phyloP scores from a whole-genome alignment of 2,329 filamentous ascomycete species.

The Chaetoscypha palmicola region DNA sequence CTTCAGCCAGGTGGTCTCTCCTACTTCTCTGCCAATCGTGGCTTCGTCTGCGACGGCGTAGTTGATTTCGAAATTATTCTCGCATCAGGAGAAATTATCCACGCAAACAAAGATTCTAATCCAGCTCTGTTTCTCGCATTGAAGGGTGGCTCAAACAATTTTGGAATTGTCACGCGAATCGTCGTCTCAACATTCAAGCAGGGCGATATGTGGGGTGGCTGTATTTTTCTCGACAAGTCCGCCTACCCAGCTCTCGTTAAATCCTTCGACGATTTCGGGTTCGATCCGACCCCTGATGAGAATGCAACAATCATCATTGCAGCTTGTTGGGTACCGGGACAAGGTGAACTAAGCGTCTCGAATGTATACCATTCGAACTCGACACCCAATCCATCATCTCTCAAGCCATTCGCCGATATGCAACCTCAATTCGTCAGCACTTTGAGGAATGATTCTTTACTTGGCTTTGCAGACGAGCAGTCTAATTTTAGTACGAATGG shows the following conservation, averaged over 20 bases:
- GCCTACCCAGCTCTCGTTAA: not conserved
- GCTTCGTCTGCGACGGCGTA: conserved; percentile 41
- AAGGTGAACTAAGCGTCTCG: not conserved
- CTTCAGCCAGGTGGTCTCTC: conserved; percentile 2
- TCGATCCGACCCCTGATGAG: not conserved
- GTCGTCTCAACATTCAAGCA: not conserved
- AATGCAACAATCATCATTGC: not conserved
- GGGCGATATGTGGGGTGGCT: conserved; percentile 2
- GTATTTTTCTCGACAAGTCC: not conserved
- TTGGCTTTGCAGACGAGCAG: conserved; percentile 13
- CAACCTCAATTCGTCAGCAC: conserved; percentile 25
- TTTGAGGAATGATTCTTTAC: not conserved
- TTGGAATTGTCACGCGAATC: conserved; percentile 8
- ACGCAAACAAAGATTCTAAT: conserved; percentile 6
- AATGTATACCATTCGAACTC: not conserved
- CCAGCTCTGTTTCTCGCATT: conserved; percentile 12
- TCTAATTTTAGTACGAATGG: not conserved
- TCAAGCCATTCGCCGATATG: conserved; percentile 9
- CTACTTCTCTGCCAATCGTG: conserved; percentile 30
- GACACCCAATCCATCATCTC: not conserved
- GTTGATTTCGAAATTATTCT: conserved; percentile 36
- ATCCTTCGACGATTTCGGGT: conserved; percentile 2
- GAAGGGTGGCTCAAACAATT: conserved; percentile 12
- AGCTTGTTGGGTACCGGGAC: not conserved
- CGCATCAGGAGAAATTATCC: conserved; percentile 5